Base-by-base conservation (phyloP, 2,329 filamentous ascomycete genomes). In the Cryphonectria parasitica region DNA sequence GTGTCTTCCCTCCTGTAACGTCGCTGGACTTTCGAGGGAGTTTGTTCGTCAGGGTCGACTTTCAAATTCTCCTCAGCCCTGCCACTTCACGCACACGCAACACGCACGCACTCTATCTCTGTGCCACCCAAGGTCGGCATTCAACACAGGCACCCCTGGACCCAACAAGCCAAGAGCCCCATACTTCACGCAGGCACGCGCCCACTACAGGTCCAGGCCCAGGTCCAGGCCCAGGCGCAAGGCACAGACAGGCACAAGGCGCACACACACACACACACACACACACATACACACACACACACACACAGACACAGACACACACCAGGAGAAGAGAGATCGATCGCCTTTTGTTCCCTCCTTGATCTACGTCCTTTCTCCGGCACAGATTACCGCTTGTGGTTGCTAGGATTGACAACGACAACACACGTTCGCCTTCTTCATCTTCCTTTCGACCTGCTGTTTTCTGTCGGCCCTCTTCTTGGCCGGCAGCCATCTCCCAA, bases 291-390 rank as follows among this genome's bases (percentile, higher is more conserved):
- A n/a, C n/a, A n/a, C n/a, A n/a, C n/a, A n/a, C n/a, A n/a, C 19
- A n/a, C 45, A n/a, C 45, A n/a, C 7, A n/a, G n/a, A n/a, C n/a
- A n/a, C n/a, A n/a, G n/a, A n/a, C n/a, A n/a, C 54, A 31, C 54
- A 17, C 13, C 54, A 31, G 28, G 25, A 31, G 54, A 39, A 39
- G 25, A 28, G 54, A 58, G 54, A 58, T 19, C 31, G 58, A 61
- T 61, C 58, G 58, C 13, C 58, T 61, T 61, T 61, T 61, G 31
- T 61, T 61, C 34, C 19, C 58, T 61, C 58, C 58, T 61, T 61
- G 58, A 61, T 61, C 58, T 61, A n/a, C 58, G 58, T 39, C 58
- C 34, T 19, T 49, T 19, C 45, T 49, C 45, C 31, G 58, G 54
- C 54, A 34, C 58, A 61, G 58, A 61, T n/a, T 61, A 34, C 31